Evolutionary conservation across 257 asterid species (phyloP), one percentile per base, ranked within the genome.

Genomic region (Perilla frutescens): DNA sequence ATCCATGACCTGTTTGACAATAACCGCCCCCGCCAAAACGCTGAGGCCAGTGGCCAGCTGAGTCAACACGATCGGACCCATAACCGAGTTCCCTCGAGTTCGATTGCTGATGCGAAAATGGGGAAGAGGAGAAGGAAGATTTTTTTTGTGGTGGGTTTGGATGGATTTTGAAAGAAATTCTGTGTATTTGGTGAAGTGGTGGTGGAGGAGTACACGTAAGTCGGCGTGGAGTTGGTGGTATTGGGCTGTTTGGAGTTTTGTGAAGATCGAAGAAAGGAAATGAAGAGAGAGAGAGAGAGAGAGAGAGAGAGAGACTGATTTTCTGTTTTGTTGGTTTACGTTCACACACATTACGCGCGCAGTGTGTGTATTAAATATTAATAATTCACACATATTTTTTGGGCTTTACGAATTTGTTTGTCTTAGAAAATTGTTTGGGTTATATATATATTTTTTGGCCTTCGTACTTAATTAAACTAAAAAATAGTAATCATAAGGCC

Each of bases 21-120:
- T 14, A 32, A 79, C 94, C 1, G 89, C 91, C 2, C 91, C 91
- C 9, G 91, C 89, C 66, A 86, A 53, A 12, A 86, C 74, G 84
- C 89, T 80, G 7, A 86, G 78, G 43, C 91, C 91, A 3, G 91
- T 81, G 62, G 91, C 91, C 51, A 86, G 57, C 48, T 84, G 91
- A 57, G 87, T 80, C 68, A 86, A 59, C 48, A 86, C 87, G 50
- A 84, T 78, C 68, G 97, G 97, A 81, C 86, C 90, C 99, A 94
- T 94, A 8, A 40, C 29, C 68, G 60, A 73, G 44, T 26, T 11
- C 39, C 15, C 0, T 40, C 9, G 49, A 39, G 2, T 15, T 44
- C n/a, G 41, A 36, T 8, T 13, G 51, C 2, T 1, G 48, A 15
- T 14, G 72, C 29, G 62, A 4, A 61, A 15, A 8, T 8, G 68